Percentiles rank a stretch among this genome's conserved stretches.
These are phyloP conservation scores for Fraxinus floribunda DNA, from an alignment of 305 asterid species.

Conservation along the genomic window DNA sequence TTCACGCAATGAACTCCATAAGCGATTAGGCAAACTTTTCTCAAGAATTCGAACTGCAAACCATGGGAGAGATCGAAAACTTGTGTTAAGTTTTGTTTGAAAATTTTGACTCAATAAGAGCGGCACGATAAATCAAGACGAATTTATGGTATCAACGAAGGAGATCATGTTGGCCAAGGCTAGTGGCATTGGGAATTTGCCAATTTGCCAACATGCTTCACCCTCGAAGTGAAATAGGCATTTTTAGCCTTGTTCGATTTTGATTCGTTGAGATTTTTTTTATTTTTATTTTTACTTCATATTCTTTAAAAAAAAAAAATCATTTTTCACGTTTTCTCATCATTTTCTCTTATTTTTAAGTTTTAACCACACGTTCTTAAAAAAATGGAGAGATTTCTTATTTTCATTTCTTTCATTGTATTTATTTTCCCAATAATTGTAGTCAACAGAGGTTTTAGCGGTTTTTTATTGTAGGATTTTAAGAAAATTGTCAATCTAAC, in stretches of 20 bases:
- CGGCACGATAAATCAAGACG: too few relatives aligned
- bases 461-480: not conserved
- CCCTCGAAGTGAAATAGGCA: too few relatives aligned
- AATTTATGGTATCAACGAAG: too few relatives aligned
- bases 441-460: not conserved
- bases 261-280: too few relatives aligned
- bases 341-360: too few relatives aligned
- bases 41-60: constrained; percentile 41
- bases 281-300: too few relatives aligned
- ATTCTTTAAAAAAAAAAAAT: not conserved
- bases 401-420: not conserved
- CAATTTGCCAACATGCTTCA: too few relatives aligned
- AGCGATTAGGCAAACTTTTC: constrained; percentile 42
- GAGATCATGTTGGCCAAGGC: too few relatives aligned
- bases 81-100: constrained; percentile 48
- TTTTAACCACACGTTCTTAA: too few relatives aligned
- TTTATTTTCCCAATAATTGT: not conserved
- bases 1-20: constrained; percentile 52
- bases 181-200: too few relatives aligned
- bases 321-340: not conserved
- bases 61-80: too few relatives aligned
- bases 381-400: not conserved
- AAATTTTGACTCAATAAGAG: constrained; percentile 22
- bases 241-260: too few relatives aligned
- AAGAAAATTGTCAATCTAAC: not conserved